These are phyloP conservation scores for Rhodotorula graminis DNA, from an alignment of 768 basidiomycete species.

Conservation along the genomic window DNA sequence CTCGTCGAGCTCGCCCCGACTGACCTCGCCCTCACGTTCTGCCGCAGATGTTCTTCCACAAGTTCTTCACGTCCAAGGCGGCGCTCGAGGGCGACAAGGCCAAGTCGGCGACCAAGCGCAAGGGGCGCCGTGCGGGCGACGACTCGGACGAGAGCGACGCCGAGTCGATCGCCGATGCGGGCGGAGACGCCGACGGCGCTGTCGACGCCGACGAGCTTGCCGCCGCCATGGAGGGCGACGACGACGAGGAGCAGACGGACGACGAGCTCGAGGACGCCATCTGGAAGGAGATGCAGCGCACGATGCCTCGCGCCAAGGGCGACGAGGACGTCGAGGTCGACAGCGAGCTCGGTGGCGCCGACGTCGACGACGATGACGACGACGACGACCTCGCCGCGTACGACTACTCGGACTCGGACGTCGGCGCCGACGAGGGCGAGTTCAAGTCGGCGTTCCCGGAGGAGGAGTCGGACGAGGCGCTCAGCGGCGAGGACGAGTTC, in stretches of 20 bases:
- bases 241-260: conserved; percentile 33
- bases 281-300: conserved; percentile 41
- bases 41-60: conserved; percentile 77
- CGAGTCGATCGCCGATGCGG: conserved; percentile 16
- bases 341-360: background rate
- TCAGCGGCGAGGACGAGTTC: conserved; percentile 35
- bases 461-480: conserved; percentile 18
- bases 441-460: conserved; percentile 40
- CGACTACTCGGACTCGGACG: conserved; percentile 34
- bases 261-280: conserved; percentile 39
- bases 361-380: conserved; percentile 31
- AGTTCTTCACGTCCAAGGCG: conserved; percentile 72
- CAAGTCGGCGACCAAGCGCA: conserved; percentile 33
- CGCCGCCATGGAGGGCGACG: conserved; percentile 14
- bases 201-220: conserved; percentile 20
- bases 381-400: conserved; percentile 26
- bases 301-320: conserved; percentile 33
- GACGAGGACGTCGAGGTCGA: conserved; percentile 20
- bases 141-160: conserved; percentile 21
- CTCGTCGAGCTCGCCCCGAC: background rate
- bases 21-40: background rate
- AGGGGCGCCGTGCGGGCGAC: conserved; percentile 27
- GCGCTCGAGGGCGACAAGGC: conserved; percentile 51
- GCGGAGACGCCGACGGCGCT: background rate
- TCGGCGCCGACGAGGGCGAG: background rate